Evolutionary conservation across 129 eudicot species (phyloP).

Genomic region (Rutidosis leptorrhynchoides): DNA sequence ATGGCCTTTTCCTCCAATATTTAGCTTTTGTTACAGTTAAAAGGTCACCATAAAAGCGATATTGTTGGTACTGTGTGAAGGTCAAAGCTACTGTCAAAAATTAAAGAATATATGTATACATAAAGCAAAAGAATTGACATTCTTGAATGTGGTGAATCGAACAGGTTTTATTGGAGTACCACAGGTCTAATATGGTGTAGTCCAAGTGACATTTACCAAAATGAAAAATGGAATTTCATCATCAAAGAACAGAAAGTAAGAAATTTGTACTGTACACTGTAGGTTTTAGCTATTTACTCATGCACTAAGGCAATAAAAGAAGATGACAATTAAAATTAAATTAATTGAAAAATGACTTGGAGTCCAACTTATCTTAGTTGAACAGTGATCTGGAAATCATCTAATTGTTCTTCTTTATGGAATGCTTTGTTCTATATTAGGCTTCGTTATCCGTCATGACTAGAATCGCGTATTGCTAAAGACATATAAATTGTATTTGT

Average conservation of each 20-base stretch:
- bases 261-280: conserved; percentile 47
- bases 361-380: conserved; percentile 62
- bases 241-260: conserved; percentile 43
- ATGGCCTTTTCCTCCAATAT: conserved; percentile 18
- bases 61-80: conserved; percentile 32
- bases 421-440: conserved; percentile 24
- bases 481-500: conserved; percentile 16
- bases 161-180: conserved; percentile 32
- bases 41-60: conserved; percentile 8
- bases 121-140: conserved; percentile 26
- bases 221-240: conserved; percentile 50
- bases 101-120: not conserved
- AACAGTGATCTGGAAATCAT: conserved; percentile 49
- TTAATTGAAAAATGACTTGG: conserved; percentile 63
- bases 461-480: conserved; percentile 23
- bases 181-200: conserved; percentile 29
- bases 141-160: conserved; percentile 26
- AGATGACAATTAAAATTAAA: conserved; percentile 29
- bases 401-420: conserved; percentile 32
- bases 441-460: conserved; percentile 33
- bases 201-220: conserved; percentile 35
- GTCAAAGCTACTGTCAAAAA: conserved; percentile 27
- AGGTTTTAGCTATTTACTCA: conserved; percentile 30
- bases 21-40: conserved; percentile 10
- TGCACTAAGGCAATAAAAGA: conserved; percentile 31